phyloP scores from a whole-genome alignment of 2,329 filamentous ascomycete genomes.

The Cladosporium sp. region DNA sequence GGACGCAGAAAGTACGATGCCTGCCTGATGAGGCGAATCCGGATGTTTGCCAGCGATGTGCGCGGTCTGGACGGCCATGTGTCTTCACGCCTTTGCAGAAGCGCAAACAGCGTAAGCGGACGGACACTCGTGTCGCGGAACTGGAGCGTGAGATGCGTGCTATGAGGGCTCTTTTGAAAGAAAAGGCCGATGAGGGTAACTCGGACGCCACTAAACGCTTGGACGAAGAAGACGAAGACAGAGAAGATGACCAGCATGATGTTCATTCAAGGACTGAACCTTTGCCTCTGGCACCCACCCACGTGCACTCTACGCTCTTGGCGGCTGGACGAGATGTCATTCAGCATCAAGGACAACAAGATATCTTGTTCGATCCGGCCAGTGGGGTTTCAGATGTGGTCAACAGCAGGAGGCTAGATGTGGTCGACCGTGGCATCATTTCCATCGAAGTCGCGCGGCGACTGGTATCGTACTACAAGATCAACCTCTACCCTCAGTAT shows the following conservation, averaged over 20 bases:
- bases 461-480: conserved; percentile 57
- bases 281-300: not conserved
- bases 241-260: not conserved
- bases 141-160: conserved; percentile 42
- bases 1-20: conserved; percentile 42
- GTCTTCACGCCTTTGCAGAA: conserved; percentile 38
- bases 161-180: conserved; percentile 36
- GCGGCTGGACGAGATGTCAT: not conserved
- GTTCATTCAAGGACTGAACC: not conserved
- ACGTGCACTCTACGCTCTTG: not conserved
- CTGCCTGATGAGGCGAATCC: conserved; percentile 30
- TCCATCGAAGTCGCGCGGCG: conserved; percentile 52
- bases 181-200: conserved; percentile 17
- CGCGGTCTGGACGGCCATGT: conserved; percentile 37
- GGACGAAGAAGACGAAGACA: not conserved
- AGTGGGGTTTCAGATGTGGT: conserved; percentile 27
- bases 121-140: conserved; percentile 43
- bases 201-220: not conserved
- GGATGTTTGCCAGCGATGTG: conserved; percentile 37
- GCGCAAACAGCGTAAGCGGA: conserved; percentile 43
- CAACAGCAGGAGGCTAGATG: conserved; percentile 35
- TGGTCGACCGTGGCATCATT: conserved; percentile 57
- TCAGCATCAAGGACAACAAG: not conserved
- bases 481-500: conserved; percentile 57
- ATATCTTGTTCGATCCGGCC: too few relatives aligned